phyloP scores from a whole-genome alignment of 2,329 filamentous ascomycete genomes.

The Penicillium psychrosexuale region DNA sequence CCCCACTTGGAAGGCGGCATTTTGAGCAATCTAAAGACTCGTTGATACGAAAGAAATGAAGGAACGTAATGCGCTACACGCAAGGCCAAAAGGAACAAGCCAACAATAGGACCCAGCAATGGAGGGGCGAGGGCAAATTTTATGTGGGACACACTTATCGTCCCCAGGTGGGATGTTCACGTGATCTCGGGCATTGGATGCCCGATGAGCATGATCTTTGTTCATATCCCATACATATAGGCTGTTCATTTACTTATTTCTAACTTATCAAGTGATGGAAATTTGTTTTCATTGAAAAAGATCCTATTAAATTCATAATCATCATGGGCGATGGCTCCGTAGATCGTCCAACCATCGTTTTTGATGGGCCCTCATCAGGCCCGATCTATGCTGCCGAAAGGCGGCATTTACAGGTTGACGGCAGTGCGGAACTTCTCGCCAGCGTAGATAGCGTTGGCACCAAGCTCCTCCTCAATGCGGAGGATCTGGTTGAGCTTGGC shows the following conservation, averaged over 20 bases:
- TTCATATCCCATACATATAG: neutral
- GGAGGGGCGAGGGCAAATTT: slow-evolving; percentile 27
- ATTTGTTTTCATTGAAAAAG: slow-evolving; percentile 21
- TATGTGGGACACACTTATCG: slow-evolving; percentile 29
- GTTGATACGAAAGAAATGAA: slow-evolving; percentile 8
- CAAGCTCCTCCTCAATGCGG: slow-evolving; percentile 98
- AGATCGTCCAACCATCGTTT: slow-evolving; percentile 17
- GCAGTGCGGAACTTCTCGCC: slow-evolving; percentile 88
- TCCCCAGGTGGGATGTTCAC: slow-evolving; percentile 20
- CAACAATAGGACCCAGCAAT: slow-evolving; percentile 17
- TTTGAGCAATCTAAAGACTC: slow-evolving; percentile 21
- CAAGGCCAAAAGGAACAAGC: slow-evolving; percentile 10
- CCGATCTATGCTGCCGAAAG: slow-evolving; percentile 4
- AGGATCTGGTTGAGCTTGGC: slow-evolving; percentile 99
- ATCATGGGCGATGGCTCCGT: slow-evolving; percentile 17
- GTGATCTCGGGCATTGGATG: slow-evolving; percentile 20
- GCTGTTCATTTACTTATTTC: neutral
- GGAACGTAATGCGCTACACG: slow-evolving; percentile 13
- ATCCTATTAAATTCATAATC: slow-evolving; percentile 30
- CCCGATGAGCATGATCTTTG: slow-evolving; percentile 18
- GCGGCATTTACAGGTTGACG: slow-evolving; percentile 71
- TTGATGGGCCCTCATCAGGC: slow-evolving; percentile 10
- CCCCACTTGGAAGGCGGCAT: slow-evolving; percentile 52
- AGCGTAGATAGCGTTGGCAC: slow-evolving; percentile 84
- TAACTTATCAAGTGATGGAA: slow-evolving; percentile 1